Percentiles rank a stretch among this genome's conserved stretches.
Evolutionary conservation across 495 filamentous ascomycete species (phyloP).

Genomic region (Sordaria brevicollis): DNA sequence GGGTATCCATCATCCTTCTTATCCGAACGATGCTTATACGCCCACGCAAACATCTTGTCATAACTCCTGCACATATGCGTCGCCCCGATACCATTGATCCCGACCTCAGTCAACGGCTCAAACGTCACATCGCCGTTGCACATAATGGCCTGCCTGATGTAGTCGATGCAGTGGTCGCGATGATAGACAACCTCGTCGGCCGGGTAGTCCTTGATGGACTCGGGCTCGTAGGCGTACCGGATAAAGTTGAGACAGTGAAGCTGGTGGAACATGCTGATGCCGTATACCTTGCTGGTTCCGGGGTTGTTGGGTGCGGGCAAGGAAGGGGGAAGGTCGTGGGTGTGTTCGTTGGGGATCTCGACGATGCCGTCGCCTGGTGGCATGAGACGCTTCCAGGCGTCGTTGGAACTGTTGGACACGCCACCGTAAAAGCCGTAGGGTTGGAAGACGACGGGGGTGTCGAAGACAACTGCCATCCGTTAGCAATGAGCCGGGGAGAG

Average conservation of each 20-base stretch:
- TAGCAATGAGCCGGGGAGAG: not conserved
- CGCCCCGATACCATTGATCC: not conserved
- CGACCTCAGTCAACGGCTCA: not conserved
- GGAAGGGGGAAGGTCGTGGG: not conserved
- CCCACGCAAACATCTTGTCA: conserved; percentile 1
- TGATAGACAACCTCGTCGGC: not conserved
- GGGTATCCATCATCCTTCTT: not conserved
- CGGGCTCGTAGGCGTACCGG: conserved; percentile 2
- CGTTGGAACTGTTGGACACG: not conserved
- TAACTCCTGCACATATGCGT: conserved; percentile 4
- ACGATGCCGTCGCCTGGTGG: conserved; percentile 4
- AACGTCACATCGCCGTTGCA: conserved; percentile 21
- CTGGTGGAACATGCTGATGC: not conserved
- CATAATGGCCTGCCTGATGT: conserved; percentile 21
- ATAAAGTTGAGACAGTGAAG: not conserved
- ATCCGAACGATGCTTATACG: not conserved
- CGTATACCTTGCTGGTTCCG: conserved; percentile 1
- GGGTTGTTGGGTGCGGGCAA: conserved; percentile 1
- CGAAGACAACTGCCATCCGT: not conserved
- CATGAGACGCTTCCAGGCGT: conserved; percentile 1
- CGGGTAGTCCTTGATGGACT: not conserved
- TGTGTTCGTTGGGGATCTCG: not conserved
- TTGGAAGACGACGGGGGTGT: not conserved
- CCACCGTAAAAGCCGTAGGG: conserved; percentile 1
- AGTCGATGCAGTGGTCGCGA: conserved; percentile 24